Evolutionary conservation across 2,329 filamentous ascomycete species (phyloP).

Genomic region (Alternaria atra): DNA sequence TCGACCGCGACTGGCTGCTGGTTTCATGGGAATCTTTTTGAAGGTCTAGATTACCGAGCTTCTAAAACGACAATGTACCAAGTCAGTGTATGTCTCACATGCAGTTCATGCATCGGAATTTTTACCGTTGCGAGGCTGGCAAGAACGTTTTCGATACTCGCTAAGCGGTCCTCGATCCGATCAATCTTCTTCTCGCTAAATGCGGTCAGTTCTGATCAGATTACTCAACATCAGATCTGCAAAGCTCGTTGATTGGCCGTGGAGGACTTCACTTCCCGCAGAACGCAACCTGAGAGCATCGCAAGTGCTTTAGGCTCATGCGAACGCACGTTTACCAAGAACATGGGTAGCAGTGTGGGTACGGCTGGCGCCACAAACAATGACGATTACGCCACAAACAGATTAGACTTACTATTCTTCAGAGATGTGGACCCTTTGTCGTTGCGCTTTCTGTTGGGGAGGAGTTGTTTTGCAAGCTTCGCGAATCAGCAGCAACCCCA

Average conservation of each 20-base stretch:
- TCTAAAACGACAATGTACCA: neutral
- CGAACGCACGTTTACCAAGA: neutral
- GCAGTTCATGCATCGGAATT: too few species aligned
- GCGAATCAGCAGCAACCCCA: conserved; percentile 16
- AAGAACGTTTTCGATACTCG: conserved; percentile 58
- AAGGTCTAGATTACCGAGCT: conserved; percentile 40
- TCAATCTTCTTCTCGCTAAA: conserved; percentile 63
- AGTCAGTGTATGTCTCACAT: too few species aligned
- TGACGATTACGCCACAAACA: neutral
- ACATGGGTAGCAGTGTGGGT: neutral
- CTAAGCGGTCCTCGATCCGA: conserved; percentile 60
- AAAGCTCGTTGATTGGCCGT: neutral
- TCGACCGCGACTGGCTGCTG: conserved; percentile 38
- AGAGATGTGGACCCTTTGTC: conserved; percentile 48
- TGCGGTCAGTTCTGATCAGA: conserved; percentile 15
- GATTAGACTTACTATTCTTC: conserved; percentile 47
- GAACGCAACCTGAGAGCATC: neutral
- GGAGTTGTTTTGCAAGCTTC: conserved; percentile 46
- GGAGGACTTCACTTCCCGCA: neutral
- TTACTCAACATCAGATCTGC: neutral
- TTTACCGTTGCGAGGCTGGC: conserved; percentile 39
- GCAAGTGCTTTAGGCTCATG: neutral
- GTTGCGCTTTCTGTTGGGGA: conserved; percentile 41
- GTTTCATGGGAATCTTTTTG: conserved; percentile 28
- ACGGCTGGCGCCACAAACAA: neutral